Evolutionary conservation across 257 asterid genomes (phyloP).

Genomic region (Scutellaria minor): DNA sequence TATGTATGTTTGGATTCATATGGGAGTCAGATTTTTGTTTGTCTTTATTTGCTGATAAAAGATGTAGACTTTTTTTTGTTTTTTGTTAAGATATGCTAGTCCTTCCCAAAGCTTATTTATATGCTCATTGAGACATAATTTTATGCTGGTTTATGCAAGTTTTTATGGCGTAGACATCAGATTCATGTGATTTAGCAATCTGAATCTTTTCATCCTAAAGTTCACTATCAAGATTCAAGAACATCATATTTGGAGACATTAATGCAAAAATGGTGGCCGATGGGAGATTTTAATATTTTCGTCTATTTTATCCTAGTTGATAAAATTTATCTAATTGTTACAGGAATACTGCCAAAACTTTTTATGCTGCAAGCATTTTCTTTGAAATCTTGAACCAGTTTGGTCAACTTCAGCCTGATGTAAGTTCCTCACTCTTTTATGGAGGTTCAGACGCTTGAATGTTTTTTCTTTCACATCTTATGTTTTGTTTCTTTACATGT

Average conservation of each 20-base stretch:
- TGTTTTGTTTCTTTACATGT: background rate
- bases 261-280: too few relatives aligned
- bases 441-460: background rate
- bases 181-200: background rate
- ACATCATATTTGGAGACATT: background rate
- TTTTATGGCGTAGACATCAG: background rate
- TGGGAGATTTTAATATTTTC: background rate
- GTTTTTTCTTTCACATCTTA: slow-evolving; percentile 3
- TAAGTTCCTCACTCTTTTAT: slow-evolving; percentile 39
- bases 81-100: too few relatives aligned
- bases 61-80: too few relatives aligned
- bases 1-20: too few relatives aligned
- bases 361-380: slow-evolving; percentile 96
- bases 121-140: background rate
- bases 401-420: slow-evolving; percentile 90
- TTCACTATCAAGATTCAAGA: background rate
- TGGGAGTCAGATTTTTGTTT: too few relatives aligned
- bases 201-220: background rate
- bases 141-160: slow-evolving; percentile 17
- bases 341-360: slow-evolving; percentile 98
- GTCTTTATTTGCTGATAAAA: too few relatives aligned
- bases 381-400: slow-evolving; percentile 91
- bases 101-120: background rate
- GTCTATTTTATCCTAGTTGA: background rate
- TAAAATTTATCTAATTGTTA: slow-evolving; percentile 1